phyloP scores from a whole-genome alignment of 805 yeast genomes.

The Brettanomyces anomalus region DNA sequence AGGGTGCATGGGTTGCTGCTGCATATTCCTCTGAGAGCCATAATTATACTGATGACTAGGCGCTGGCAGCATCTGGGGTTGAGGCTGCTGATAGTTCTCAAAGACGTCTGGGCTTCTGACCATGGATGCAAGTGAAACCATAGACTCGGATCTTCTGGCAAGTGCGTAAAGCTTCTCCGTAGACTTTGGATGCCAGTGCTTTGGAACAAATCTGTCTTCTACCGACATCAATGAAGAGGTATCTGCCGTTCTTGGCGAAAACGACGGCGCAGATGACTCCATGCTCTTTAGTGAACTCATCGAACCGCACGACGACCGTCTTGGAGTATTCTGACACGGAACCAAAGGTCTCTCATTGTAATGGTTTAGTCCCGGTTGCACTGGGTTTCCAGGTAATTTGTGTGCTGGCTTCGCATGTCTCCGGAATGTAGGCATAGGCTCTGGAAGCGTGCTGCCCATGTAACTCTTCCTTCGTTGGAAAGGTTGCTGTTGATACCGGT shows the following conservation, averaged over 20 bases:
- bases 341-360: too few relatives aligned
- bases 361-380: too few relatives aligned
- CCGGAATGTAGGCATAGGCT: too few relatives aligned
- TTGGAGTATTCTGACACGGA: background rate
- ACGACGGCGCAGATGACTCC: background rate
- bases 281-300: background rate
- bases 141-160: conserved; percentile 11
- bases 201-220: conserved; percentile 31
- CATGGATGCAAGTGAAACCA: conserved; percentile 8
- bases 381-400: too few relatives aligned
- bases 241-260: conserved; percentile 24
- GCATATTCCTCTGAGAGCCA: too few relatives aligned
- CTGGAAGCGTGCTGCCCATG: too few relatives aligned
- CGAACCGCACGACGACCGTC: background rate
- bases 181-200: conserved; percentile 20
- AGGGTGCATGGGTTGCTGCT: too few relatives aligned
- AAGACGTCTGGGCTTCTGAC: background rate
- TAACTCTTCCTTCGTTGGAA: too few relatives aligned
- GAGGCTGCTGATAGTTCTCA: background rate
- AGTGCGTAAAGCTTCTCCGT: conserved; percentile 5
- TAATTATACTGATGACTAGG: too few relatives aligned
- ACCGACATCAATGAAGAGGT: conserved; percentile 31
- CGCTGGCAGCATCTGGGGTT: too few relatives aligned
- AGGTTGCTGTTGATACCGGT: too few relatives aligned
- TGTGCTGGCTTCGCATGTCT: too few relatives aligned